Base-by-base conservation (phyloP, 1,284 basidiomycete genomes). In the Ustilago lituana region DNA sequence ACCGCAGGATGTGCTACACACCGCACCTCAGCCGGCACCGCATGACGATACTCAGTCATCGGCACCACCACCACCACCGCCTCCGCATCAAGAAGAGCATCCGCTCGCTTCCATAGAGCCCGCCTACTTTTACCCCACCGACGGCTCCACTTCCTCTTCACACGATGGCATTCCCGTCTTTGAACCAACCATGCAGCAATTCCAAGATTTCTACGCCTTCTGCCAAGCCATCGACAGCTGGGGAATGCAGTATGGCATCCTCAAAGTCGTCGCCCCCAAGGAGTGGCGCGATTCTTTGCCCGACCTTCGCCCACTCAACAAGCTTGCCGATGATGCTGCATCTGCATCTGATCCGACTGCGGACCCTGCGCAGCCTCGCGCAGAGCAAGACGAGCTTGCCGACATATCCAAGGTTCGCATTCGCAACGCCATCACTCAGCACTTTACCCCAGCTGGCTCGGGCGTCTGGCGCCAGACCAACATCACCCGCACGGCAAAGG, bases 401-500 rank as follows among this genome's bases (percentile, higher is more conserved):
- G 52, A 66, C 54, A 23, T 77, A 23, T 64, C 62, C 45, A 55
- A 61, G 40, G 69, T 80, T 10, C 78, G 78, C 46, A 82, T 82
- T 41, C 62, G 70, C 24, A 77, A 79, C 37, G 75, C 76, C 26
- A 82, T 82, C 46, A 41, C 57, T n/a, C 80, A 82, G 65, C 77
- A 80, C 50, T 77, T 79, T 24, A 63, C 68, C 9, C 53, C 71
- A 1, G 79, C 79, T 3, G 77, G 76, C 41, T 68, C 73, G 9
- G 80, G 80, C n/a, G 67, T 73, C 22, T 82, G 76, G 73, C 62
- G 73, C n/a, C 77, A 79, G 54, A 76, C 77, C 38, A 82, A 82
- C 47, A 63, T 79, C 54, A 75, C 74, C 26, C 76, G 74, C 24
- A 74, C 76, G 0, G 60, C 62, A 35, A 78, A 78, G 62, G 55